Percentiles rank a stretch among this genome's conserved stretches.
Evolutionary conservation across 2,329 filamentous ascomycete species (phyloP).

Genomic region (Diaporthe citrichinensis): DNA sequence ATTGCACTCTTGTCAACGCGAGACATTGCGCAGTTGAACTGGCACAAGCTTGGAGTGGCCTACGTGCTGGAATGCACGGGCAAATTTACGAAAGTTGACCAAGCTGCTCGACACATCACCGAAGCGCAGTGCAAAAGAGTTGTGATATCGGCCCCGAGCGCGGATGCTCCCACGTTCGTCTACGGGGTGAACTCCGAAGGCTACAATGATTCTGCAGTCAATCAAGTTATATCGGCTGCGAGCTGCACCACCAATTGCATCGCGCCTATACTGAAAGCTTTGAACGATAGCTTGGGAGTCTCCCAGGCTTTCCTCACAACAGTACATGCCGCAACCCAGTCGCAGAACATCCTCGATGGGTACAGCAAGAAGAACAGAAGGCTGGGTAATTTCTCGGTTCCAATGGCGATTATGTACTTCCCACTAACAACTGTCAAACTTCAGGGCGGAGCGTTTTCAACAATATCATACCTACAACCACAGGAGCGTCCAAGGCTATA

Average conservation of each 20-base stretch:
- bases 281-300: constrained; percentile 4
- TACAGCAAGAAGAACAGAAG: constrained; percentile 5
- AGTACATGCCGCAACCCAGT: constrained; percentile 9
- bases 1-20: background rate
- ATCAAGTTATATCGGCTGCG: background rate
- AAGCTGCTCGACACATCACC: constrained; percentile 4
- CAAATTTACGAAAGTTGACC: background rate
- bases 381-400: background rate
- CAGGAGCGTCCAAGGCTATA: constrained; percentile 1
- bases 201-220: background rate
- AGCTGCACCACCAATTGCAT: constrained; percentile 1
- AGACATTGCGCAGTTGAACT: constrained; percentile 7
- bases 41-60: background rate
- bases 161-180: constrained; percentile 5
- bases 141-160: constrained; percentile 1
- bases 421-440: background rate
- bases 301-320: constrained; percentile 6
- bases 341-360: background rate
- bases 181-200: constrained; percentile 5
- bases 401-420: background rate
- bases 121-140: background rate
- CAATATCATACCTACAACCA: constrained; percentile 6
- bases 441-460: constrained; percentile 11
- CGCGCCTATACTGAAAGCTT: background rate
- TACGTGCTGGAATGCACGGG: constrained; percentile 8